Base-by-base conservation (phyloP, 495 filamentous ascomycete genomes). In the Bacidia gigantensis region DNA sequence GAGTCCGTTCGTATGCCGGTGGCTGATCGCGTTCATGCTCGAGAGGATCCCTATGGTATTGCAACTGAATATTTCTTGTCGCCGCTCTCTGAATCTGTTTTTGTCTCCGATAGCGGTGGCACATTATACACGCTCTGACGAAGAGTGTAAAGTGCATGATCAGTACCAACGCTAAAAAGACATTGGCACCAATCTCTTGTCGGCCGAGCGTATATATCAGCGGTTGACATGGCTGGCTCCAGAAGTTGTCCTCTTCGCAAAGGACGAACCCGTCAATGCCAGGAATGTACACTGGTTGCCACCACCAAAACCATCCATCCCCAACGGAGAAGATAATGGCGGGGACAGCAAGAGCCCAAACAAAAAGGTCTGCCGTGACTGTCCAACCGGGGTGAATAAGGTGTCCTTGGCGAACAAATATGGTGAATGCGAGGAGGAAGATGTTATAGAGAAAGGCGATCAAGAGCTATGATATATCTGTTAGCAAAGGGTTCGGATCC, bases 221-320 rank as follows among this genome's bases (percentile, higher is more conserved):
- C 2, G 59, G 59, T 7, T 53, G 42, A 38, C 59, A 62, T 2
- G 49, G 26, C 22, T 59, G 21, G 32, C 51, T 55, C 54, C 54
- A 62, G 39, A 24, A 50, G 23, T 62, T 59, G 10, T 23, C 57
- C 14, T 7, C 22, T 35, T 52, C 45, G 46, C 57, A 59, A 2
- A 51, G 51, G 23, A 59, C 32, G 20, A 46, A 35, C 10, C 32
- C 47, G 24, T 48, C 54, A 46, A 53, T 35, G 42, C 46, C 51
- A 7, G 55, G 45, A 45, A 56, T 12, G 9, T 44, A 35, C 18
- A 57, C 53, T 11, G 59, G 57, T 24, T 59, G 54, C 59, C 59
- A 62, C 35, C 45, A 53, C 56, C 54, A 59, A 22, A 62, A 62
- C 54, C 56, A 59, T n/a, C 59, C 59, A n/a, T 49, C 54, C n/a